A percentile compares a stretch with the other conserved stretches of the same genome.
Conservation (phyloP, 2,329 filamentous ascomycete genomes). For the Fusarium torreyae region DNA sequence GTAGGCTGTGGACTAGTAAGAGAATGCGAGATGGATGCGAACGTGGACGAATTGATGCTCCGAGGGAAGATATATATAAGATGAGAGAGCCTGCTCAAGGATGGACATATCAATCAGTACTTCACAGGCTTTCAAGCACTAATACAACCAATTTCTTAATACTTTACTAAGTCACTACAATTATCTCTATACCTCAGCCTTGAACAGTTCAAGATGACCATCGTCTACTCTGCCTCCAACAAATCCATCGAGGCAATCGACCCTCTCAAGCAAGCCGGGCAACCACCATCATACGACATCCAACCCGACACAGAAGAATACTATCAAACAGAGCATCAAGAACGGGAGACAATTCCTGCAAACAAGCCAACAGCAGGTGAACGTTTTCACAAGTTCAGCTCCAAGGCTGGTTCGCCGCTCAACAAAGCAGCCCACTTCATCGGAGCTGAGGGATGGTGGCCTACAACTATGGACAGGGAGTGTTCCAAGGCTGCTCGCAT, state of each 20-base stretch:
- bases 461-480: conserved; percentile 80
- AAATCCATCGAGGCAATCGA: conserved; percentile 36
- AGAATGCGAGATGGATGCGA: conserved; percentile 27
- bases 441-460: conserved; percentile 83
- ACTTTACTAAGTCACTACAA: not conserved
- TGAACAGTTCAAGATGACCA: conserved; percentile 28
- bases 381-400: conserved; percentile 76
- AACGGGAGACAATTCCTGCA: not conserved
- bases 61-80: conserved; percentile 39
- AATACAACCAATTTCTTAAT: not conserved
- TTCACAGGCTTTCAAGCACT: not conserved
- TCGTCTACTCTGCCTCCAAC: conserved; percentile 34
- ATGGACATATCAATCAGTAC: conserved; percentile 4
- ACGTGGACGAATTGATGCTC: not conserved
- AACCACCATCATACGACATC: conserved; percentile 43
- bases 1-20: conserved; percentile 25
- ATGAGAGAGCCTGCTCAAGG: not conserved
- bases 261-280: conserved; percentile 44
- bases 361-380: conserved; percentile 62
- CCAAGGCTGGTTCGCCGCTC: conserved; percentile 76
- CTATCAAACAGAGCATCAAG: conserved; percentile 17
- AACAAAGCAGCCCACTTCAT: conserved; percentile 78
- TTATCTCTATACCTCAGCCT: not conserved
- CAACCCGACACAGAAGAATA: conserved; percentile 24
- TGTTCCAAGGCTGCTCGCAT: conserved; percentile 83